Conservation (phyloP, 2,329 filamentous ascomycete species). For the Samsoniella hepiali region DNA sequence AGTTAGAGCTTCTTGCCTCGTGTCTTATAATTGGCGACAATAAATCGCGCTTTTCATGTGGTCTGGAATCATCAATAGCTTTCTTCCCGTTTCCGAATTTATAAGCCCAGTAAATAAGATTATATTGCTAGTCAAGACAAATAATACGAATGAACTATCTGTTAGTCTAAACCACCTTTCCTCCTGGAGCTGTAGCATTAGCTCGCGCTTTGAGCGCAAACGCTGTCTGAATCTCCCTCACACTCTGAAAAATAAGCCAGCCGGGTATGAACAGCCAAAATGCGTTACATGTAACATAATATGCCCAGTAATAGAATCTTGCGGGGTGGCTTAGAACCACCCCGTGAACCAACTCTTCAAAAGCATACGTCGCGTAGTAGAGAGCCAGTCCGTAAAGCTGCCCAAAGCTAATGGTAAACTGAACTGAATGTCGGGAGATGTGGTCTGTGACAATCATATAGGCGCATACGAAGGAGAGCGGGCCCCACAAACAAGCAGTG, state of each 20-base stretch:
- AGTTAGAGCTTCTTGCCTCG: no score
- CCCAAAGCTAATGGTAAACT: conserved; percentile 35
- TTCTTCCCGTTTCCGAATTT: no score
- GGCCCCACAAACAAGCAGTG: conserved; percentile 45
- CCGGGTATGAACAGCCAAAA: conserved; percentile 45
- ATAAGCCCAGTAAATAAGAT: no score
- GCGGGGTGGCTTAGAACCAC: conserved; percentile 41
- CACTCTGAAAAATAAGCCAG: conserved; percentile 24
- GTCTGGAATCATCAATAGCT: no score
- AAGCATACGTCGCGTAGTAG: conserved; percentile 40
- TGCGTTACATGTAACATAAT: conserved; percentile 43
- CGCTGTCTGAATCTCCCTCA: conserved; percentile 14
- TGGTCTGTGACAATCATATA: conserved; percentile 36
- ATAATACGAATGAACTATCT: no score
- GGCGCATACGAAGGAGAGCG: conserved; percentile 41
- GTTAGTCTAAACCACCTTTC: no score
- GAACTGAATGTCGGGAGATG: conserved; percentile 40
- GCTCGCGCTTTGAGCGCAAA: conserved; percentile 11
- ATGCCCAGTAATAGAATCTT: conserved; percentile 42
- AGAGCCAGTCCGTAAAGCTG: conserved; percentile 45
- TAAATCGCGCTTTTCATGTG: no score
- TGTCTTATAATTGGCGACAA: no score
- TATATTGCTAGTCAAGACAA: no score
- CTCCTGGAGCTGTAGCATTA: no score
- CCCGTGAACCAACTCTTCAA: conserved; percentile 33